A percentile compares a stretch with the other conserved stretches of the same genome.
Evolutionary conservation across 1,284 basidiomycete species (phyloP).

Genomic region (Thelephora terrestris): DNA sequence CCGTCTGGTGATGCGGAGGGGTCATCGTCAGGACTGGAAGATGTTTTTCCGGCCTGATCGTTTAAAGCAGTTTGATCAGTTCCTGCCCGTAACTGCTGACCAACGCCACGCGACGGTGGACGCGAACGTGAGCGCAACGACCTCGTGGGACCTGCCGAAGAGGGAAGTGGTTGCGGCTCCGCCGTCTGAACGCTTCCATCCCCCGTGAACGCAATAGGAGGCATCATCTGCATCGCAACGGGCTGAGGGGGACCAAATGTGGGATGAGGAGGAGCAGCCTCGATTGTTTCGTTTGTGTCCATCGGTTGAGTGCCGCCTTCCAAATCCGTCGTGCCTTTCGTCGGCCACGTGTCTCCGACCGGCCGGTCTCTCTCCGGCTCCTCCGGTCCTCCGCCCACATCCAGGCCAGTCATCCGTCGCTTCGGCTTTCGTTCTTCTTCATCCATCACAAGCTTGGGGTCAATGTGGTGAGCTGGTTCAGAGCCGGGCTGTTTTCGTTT

Average conservation of each 20-base stretch:
- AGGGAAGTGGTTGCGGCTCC: constrained; percentile 33
- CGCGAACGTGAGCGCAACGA: constrained; percentile 57
- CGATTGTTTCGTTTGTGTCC: constrained; percentile 31
- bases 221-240: constrained; percentile 34
- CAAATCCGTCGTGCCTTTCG: constrained; percentile 20
- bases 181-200: constrained; percentile 68
- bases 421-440: constrained; percentile 62
- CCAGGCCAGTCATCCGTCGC: constrained; percentile 43
- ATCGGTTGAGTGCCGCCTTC: constrained; percentile 22
- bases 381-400: constrained; percentile 23
- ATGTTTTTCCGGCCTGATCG: constrained; percentile 24
- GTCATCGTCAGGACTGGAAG: constrained; percentile 17
- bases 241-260: constrained; percentile 29
- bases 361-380: constrained; percentile 60
- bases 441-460: constrained; percentile 47
- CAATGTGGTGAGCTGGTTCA: constrained; percentile 30
- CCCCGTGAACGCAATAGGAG: constrained; percentile 43
- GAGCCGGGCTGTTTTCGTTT: constrained; percentile 24
- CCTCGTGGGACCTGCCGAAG: constrained; percentile 37
- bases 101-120: constrained; percentile 46
- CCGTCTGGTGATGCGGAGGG: constrained; percentile 12
- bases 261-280: constrained; percentile 25
- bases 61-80: constrained; percentile 27
- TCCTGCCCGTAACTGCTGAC: constrained; percentile 29
- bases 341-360: constrained; percentile 69